Evolutionary conservation across 2,329 filamentous ascomycete genomes (phyloP).

Genomic region (Cordyceps cateniannulata): DNA sequence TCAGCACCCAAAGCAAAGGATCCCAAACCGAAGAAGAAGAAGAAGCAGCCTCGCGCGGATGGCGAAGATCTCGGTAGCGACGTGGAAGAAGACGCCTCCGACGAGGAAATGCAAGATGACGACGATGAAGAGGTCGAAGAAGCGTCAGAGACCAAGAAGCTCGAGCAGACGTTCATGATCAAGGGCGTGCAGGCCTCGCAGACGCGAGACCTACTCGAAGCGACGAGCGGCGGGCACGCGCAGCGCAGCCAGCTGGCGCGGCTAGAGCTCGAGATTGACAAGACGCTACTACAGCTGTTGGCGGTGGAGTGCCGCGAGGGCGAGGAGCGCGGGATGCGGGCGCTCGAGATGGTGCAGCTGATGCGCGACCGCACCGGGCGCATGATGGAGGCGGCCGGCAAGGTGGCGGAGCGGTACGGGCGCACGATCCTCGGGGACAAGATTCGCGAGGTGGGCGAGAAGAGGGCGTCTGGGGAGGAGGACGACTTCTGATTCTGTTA

Average conservation of each 20-base stretch:
- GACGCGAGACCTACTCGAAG: conserved; percentile 65
- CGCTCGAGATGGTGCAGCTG: conserved; percentile 80
- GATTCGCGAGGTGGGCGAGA: conserved; percentile 79
- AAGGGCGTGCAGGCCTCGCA: conserved; percentile 66
- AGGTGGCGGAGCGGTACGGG: conserved; percentile 82
- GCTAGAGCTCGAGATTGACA: conserved; percentile 81
- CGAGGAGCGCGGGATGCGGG: conserved; percentile 91
- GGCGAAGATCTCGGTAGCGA: conserved; percentile 21
- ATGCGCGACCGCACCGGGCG: conserved; percentile 79
- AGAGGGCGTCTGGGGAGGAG: conserved; percentile 55
- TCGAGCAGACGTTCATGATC: conserved; percentile 80
- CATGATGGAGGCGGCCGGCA: conserved; percentile 86
- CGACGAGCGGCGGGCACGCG: conserved; percentile 49
- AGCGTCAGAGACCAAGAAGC: conserved; percentile 47
- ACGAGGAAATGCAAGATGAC: conserved; percentile 25
- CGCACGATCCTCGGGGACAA: conserved; percentile 77
- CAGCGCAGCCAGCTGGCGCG: conserved; percentile 63
- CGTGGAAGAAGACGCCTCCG: conserved; percentile 24
- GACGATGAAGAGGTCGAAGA: conserved; percentile 28
- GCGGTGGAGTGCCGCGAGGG: conserved; percentile 86
- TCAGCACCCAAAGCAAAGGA: conserved; percentile 36
- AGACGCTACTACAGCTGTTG: conserved; percentile 80
- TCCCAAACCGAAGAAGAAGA: conserved; percentile 25
- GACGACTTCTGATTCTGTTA: conserved; percentile 26
- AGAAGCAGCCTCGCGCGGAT: conserved; percentile 23